Percentiles rank a stretch among this genome's conserved stretches.
Evolutionary conservation across 805 yeast species (phyloP).

Genomic region (Kazachstania viticola): DNA sequence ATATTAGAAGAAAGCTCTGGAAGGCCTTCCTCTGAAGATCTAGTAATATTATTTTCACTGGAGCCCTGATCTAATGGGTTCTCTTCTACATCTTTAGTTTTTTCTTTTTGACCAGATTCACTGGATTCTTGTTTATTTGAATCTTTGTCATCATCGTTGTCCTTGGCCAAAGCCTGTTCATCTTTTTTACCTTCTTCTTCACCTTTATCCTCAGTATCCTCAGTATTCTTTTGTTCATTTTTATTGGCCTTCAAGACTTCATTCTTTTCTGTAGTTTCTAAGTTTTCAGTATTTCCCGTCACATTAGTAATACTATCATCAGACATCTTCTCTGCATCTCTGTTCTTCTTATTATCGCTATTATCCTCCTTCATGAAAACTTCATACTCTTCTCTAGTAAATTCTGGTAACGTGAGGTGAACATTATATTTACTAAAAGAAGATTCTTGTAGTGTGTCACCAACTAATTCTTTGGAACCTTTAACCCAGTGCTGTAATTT

Average conservation of each 20-base stretch:
- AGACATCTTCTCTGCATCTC: constrained; percentile 2
- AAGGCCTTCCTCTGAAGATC: background rate
- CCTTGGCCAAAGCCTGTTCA: background rate
- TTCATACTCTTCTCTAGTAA: constrained; percentile 51
- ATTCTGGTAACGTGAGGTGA: constrained; percentile 54
- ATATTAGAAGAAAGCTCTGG: background rate
- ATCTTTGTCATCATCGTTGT: background rate
- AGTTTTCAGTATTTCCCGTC: constrained; percentile 15
- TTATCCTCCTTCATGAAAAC: constrained; percentile 34
- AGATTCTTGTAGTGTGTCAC: constrained; percentile 30
- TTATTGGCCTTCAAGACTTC: constrained; percentile 2
- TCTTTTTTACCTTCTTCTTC: constrained; percentile 6
- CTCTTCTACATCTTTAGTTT: constrained; percentile 1
- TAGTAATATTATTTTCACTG: too few relatives aligned
- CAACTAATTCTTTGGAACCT: constrained; percentile 41
- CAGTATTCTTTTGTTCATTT: constrained; percentile 6
- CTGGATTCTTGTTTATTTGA: background rate
- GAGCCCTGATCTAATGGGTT: too few relatives aligned
- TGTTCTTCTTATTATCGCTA: background rate
- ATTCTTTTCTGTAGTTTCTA: constrained; percentile 2
- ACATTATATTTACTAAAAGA: constrained; percentile 68
- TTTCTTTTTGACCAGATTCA: constrained; percentile 1
- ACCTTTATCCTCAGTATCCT: constrained; percentile 17
- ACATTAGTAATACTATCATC: too few relatives aligned
- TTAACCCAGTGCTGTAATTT: constrained; percentile 77